These are phyloP conservation scores for Boletellus emodensis DNA, from an alignment of 768 basidiomycete species.

Conservation along the genomic window DNA sequence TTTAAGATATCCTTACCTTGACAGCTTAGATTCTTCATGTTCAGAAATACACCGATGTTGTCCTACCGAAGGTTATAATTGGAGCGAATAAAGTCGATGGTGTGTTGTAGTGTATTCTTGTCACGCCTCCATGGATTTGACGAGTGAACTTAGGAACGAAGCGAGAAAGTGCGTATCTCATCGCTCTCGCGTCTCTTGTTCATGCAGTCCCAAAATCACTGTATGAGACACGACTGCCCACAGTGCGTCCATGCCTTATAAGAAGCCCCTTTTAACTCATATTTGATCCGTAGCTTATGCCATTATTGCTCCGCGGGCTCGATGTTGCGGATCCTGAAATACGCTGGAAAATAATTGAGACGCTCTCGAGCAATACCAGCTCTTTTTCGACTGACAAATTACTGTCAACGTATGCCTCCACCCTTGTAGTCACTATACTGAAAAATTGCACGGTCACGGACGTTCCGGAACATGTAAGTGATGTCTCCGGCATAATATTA, in stretches of 20 bases:
- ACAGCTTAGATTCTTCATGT: constrained; percentile 58
- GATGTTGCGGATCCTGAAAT: constrained; percentile 71
- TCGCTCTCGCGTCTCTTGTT: constrained; percentile 79
- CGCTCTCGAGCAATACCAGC: constrained; percentile 66
- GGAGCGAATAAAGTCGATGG: constrained; percentile 57
- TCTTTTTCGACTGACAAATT: constrained; percentile 47
- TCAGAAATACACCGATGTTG: constrained; percentile 68
- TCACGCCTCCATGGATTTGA: neutral
- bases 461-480: constrained; percentile 54
- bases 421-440: constrained; percentile 69
- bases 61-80: constrained; percentile 71
- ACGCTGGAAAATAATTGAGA: constrained; percentile 76
- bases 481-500: neutral
- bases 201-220: constrained; percentile 73
- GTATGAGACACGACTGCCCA: constrained; percentile 65
- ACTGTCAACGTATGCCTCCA: constrained; percentile 66
- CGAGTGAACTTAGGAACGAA: constrained; percentile 37
- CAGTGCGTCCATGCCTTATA: constrained; percentile 34
- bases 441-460: constrained; percentile 51
- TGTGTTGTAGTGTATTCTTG: constrained; percentile 29
- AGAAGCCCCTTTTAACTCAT: neutral
- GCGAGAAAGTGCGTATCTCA: constrained; percentile 66
- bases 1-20: neutral
- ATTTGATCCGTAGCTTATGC: constrained; percentile 63
- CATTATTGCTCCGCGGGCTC: constrained; percentile 81